Conservation (phyloP, 306 rosid genomes). For the Sindora glabra region DNA sequence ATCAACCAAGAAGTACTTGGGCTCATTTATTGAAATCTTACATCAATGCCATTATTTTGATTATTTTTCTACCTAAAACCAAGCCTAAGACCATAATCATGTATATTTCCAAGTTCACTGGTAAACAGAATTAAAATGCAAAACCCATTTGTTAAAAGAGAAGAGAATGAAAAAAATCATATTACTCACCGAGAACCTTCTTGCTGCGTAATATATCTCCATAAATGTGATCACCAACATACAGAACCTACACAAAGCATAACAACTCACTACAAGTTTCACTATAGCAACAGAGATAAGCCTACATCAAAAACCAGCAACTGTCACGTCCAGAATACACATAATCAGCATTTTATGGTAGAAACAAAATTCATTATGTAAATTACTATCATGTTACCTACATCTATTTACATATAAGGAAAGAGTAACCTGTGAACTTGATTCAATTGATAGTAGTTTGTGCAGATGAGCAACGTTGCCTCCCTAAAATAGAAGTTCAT, state of each 20-base stretch:
- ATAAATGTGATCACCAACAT: slow-evolving; percentile 97
- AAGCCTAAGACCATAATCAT: no score
- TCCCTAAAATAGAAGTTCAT: slow-evolving; percentile 51
- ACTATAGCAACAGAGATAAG: slow-evolving; percentile 4
- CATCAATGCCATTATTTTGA: background rate
- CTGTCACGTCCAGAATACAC: background rate
- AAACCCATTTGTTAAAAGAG: background rate
- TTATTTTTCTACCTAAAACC: background rate
- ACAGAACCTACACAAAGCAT: slow-evolving; percentile 38
- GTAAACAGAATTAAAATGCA: background rate
- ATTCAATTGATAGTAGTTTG: slow-evolving; percentile 77
- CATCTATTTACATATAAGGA: background rate
- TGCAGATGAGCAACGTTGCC: slow-evolving; percentile 93
- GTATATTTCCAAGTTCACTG: no score
- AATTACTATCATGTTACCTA: background rate
- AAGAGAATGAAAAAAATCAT: slow-evolving; percentile 19
- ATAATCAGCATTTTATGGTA: background rate
- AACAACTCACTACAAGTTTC: background rate
- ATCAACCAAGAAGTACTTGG: background rate
- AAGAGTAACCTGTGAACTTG: slow-evolving; percentile 77
- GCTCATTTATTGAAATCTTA: background rate
- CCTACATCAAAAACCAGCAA: slow-evolving; percentile 1
- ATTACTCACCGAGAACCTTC: slow-evolving; percentile 85
- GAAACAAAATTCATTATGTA: background rate
- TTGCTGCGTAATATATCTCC: slow-evolving; percentile 97